These are phyloP conservation scores for Haematococcus lacustris DNA, from an alignment of 139 green algal species.

Conservation along the genomic window DNA sequence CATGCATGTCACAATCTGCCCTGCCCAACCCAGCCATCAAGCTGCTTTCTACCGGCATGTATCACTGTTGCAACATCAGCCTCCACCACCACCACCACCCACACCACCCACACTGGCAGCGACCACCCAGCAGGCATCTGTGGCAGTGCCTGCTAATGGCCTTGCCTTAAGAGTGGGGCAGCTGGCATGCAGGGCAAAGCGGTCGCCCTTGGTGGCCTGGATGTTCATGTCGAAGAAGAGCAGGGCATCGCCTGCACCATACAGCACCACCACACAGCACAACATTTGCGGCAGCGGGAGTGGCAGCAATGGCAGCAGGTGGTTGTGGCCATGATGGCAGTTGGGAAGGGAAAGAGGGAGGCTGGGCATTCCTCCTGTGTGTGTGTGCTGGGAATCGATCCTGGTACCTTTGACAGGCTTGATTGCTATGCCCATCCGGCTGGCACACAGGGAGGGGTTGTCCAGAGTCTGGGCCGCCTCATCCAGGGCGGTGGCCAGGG, in stretches of 20 bases:
- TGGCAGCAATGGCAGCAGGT: too few species aligned
- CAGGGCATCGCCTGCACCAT: conserved; percentile 40
- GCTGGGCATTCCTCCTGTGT: too few species aligned
- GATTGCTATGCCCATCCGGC: conserved; percentile 21
- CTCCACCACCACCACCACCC: too few species aligned
- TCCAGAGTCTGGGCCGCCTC: conserved; percentile 22
- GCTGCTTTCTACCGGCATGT: neutral
- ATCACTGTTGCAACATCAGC: neutral
- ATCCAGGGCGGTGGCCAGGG: conserved; percentile 43
- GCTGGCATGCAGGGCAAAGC: conserved; percentile 39
- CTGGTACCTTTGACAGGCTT: conserved; percentile 24
- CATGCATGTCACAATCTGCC: neutral
- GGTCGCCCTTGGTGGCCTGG: conserved; percentile 25
- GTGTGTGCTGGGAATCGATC: too few species aligned
- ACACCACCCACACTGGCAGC: too few species aligned
- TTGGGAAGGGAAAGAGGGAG: too few species aligned
- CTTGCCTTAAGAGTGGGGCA: conserved; percentile 36
- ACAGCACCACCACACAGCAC: too few species aligned
- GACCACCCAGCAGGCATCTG: too few species aligned
- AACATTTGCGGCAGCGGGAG: too few species aligned
- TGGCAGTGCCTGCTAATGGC: too few species aligned
- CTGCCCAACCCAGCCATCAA: neutral
- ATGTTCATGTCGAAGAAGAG: conserved; percentile 60
- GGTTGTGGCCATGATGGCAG: too few species aligned
- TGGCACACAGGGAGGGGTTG: conserved; percentile 2